Evolutionary conservation across 2,329 filamentous ascomycete species (phyloP), one percentile per base, ranked within the genome.

Genomic region (Sporothrix globosa): DNA sequence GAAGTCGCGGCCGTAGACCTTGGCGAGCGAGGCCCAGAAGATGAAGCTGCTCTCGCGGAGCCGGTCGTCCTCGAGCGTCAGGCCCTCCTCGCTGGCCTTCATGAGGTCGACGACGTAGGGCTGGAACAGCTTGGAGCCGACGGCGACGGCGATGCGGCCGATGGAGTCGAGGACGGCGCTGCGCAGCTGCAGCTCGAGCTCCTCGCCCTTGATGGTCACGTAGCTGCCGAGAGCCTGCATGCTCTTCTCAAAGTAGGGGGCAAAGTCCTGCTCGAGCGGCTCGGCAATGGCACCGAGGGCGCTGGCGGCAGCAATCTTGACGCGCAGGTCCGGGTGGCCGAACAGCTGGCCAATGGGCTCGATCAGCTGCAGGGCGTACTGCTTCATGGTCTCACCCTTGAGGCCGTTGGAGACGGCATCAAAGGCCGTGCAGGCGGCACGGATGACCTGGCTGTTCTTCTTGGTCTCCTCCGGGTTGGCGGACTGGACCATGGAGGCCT

Each of bases 21-120:
- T 96, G 73, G 95, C 91, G 78, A 99, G 89, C 53, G 92, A 93
- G 74, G 92, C 93, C 95, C 96, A 99, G 69, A 99, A 86, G 73
- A 98, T 96, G 82, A 97, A 99, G 79, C 93, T 97, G 73, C 93
- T 97, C 84, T 99, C 96, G 80, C 93, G 92, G 67, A 98, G 88
- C 70, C 94, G 88, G 54, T 94, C 92, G 82, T 97, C 94, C 76
- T 93, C 94, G 2, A 99, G 89, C 75, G 91, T 85, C 2, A 98
- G 86, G 69, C 92, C 94, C 81, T 97, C 94, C 81, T 97, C 94
- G 75, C 92, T 97, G 17, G 95, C 91, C 76, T 90, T 87, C 92
- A 99, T 97, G 71, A 98, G 85, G 54, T 93, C 92, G 77, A 91
- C 86, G 48, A 98, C 94, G 78, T 95, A 98, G 17, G 92, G 92